These are phyloP conservation scores for Penicillium manginii DNA, from an alignment of 495 filamentous ascomycete genomes.

Conservation along the genomic window DNA sequence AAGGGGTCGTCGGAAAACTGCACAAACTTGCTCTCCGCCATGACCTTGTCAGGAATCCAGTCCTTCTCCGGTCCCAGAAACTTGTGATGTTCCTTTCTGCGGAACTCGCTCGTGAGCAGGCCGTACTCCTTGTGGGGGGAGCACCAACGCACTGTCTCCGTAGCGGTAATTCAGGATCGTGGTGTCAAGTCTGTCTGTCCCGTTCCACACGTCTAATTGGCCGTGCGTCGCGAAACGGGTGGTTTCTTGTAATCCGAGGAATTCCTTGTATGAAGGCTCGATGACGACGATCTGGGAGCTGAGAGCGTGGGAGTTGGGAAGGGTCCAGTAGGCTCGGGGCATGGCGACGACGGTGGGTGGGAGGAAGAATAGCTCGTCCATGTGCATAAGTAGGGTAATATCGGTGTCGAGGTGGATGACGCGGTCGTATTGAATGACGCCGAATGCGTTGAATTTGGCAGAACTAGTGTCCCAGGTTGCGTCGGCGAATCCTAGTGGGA, in stretches of 20 bases:
- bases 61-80: conserved; percentile 68
- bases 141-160: conserved; percentile 64
- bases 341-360: conserved; percentile 63
- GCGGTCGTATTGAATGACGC: conserved; percentile 67
- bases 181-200: conserved; percentile 61
- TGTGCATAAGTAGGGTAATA: conserved; percentile 60
- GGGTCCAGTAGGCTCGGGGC: conserved; percentile 73
- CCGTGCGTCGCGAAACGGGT: conserved; percentile 32
- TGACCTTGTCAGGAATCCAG: conserved; percentile 69
- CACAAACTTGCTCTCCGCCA: conserved; percentile 71
- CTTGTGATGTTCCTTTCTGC: conserved; percentile 56
- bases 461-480: conserved; percentile 64
- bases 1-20: conserved; percentile 84
- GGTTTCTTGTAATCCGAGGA: conserved; percentile 52
- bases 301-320: conserved; percentile 55
- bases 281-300: conserved; percentile 68
- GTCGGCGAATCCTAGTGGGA: conserved; percentile 20
- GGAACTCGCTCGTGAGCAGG: conserved; percentile 73
- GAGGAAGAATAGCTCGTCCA: conserved; percentile 79
- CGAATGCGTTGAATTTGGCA: conserved; percentile 74
- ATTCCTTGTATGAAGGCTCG: conserved; percentile 60
- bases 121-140: conserved; percentile 79
- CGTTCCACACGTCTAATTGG: conserved; percentile 41
- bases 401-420: conserved; percentile 73
- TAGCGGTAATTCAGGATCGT: conserved; percentile 77